A percentile compares a stretch with the other conserved stretches of the same genome.
Conservation (phyloP, 352 stramenopile genomes). For the Pythium guiyangense region DNA sequence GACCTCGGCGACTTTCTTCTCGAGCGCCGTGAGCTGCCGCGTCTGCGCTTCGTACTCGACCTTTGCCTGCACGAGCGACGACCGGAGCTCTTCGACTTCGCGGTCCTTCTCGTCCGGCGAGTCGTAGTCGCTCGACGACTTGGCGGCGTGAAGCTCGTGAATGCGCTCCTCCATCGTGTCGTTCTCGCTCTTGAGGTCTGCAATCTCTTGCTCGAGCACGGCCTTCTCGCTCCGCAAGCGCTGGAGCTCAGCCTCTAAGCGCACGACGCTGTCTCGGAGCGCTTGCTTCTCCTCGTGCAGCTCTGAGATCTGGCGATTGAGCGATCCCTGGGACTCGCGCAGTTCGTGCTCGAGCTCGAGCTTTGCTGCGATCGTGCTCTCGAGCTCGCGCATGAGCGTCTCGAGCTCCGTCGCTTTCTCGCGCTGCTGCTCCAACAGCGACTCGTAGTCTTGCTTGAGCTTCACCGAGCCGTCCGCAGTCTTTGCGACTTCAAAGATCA, state of each 20-base stretch:
- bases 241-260: conserved; percentile 21
- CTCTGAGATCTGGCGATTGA: conserved; percentile 9
- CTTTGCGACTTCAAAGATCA: conserved; percentile 75
- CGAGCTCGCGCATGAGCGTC: conserved; percentile 20
- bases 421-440: conserved; percentile 26
- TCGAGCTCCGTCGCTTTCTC: conserved; percentile 32
- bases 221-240: conserved; percentile 36
- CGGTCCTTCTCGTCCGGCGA: conserved; percentile 40
- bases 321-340: conserved; percentile 11
- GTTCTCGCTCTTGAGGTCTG: conserved; percentile 50
- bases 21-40: conserved; percentile 42
- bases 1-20: conserved; percentile 53
- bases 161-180: conserved; percentile 56
- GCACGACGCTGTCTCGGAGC: conserved; percentile 10
- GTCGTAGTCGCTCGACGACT: conserved; percentile 34
- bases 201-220: conserved; percentile 30
- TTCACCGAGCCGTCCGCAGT: conserved; percentile 52
- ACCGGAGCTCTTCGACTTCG: conserved; percentile 49
- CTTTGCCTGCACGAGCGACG: conserved; percentile 55
- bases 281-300: conserved; percentile 14
- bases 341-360: conserved; percentile 18
- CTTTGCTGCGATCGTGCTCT: conserved; percentile 24
- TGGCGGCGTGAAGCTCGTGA: conserved; percentile 32
- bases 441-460: conserved; percentile 58
- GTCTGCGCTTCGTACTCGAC: conserved; percentile 52